phyloP scores from a whole-genome alignment of 2,329 filamentous ascomycete genomes.

The Verticillium zaregamsianum region DNA sequence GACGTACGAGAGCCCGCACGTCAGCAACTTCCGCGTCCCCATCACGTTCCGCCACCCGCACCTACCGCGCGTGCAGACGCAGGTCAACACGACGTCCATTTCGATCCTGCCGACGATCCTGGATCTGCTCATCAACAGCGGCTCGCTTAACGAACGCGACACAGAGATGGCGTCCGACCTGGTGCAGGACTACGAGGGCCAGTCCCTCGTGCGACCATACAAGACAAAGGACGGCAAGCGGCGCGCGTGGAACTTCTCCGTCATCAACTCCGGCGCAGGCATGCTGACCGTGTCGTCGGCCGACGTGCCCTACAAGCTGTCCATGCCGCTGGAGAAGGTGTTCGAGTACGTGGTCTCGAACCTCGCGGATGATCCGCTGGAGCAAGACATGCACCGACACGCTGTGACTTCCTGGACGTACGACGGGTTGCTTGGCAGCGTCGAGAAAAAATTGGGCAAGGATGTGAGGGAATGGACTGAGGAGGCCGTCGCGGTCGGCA shows the following conservation, averaged over 20 bases:
- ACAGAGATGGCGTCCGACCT: conserved; percentile 30
- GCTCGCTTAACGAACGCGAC: conserved; percentile 29
- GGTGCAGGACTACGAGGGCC: conserved; percentile 39
- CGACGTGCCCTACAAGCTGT: conserved; percentile 12
- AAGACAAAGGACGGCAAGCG: background rate
- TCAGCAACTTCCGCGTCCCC: conserved; percentile 38
- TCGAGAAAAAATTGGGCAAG: conserved; percentile 4
- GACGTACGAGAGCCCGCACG: conserved; percentile 38
- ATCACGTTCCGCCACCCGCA: conserved; percentile 38
- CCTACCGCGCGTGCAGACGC: conserved; percentile 34
- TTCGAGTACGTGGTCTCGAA: conserved; percentile 14
- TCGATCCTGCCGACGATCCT: conserved; percentile 41
- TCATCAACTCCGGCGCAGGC: conserved; percentile 35
- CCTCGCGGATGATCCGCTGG: conserved; percentile 9
- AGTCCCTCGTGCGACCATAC: conserved; percentile 38
- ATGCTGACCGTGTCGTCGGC: conserved; percentile 15
- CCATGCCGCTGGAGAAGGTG: conserved; percentile 15
- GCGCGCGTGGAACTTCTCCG: conserved; percentile 44
- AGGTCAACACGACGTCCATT: conserved; percentile 33
- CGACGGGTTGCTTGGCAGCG: conserved; percentile 5
- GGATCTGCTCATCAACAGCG: conserved; percentile 35
- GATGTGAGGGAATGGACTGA: conserved; percentile 14
- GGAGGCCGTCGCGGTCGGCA: conserved; percentile 15
- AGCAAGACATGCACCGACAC: background rate
- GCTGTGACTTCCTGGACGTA: conserved; percentile 10